Evolutionary conservation across 805 yeast genomes (phyloP).

Genomic region (Cyberlindnera subsufficiens): DNA sequence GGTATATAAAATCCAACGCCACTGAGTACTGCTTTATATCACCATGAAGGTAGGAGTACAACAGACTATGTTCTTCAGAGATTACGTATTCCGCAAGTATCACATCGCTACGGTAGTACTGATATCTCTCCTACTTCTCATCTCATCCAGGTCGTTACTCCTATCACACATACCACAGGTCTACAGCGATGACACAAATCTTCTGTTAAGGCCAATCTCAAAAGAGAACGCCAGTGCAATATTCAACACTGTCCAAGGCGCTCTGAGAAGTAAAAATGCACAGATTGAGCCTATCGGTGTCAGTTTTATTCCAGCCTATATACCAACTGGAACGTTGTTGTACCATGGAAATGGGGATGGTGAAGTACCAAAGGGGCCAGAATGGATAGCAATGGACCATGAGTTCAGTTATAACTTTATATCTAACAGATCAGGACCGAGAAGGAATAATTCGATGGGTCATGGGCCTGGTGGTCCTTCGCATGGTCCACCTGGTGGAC

Average conservation of each 20-base stretch:
- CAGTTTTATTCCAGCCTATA: constrained; percentile 51
- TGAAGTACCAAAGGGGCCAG: constrained; percentile 38
- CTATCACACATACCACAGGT: background rate
- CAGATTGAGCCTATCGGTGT: constrained; percentile 53
- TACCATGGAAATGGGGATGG: constrained; percentile 46
- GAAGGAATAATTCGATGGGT: constrained; percentile 4
- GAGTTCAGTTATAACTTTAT: constrained; percentile 54
- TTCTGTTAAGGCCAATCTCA: constrained; percentile 21
- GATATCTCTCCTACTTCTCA: no score
- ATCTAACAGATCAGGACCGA: constrained; percentile 14
- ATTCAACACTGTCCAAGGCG: constrained; percentile 49
- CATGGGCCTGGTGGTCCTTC: constrained; percentile 1
- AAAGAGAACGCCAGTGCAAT: constrained; percentile 46
- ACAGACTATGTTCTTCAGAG: no score
- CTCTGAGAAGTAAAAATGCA: constrained; percentile 44
- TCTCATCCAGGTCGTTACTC: no score
- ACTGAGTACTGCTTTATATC: no score
- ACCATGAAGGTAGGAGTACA: no score
- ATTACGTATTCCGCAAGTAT: no score
- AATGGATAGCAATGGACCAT: constrained; percentile 62
- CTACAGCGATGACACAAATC: background rate
- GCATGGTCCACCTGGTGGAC: constrained; percentile 1
- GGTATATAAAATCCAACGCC: no score
- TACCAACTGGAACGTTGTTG: constrained; percentile 52
- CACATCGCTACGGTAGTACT: no score